A percentile compares a stretch with the other conserved stretches of the same genome.
phyloP scores from a whole-genome alignment of 495 filamentous ascomycete species.

The Parmelia sp. region DNA sequence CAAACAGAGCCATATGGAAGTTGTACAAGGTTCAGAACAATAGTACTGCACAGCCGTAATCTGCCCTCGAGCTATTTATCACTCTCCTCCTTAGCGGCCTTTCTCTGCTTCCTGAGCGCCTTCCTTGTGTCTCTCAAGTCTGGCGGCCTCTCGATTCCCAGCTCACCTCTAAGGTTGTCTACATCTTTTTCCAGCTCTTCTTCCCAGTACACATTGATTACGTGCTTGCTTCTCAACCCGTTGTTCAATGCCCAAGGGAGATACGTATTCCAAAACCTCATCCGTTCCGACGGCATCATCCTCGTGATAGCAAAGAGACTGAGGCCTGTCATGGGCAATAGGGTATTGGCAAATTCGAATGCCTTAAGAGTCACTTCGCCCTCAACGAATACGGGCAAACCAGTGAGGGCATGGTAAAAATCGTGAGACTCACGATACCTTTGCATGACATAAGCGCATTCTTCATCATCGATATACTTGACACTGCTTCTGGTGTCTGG shows the following conservation, averaged over 20 bases:
- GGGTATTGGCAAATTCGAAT: slow-evolving; percentile 90
- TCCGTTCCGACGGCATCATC: slow-evolving; percentile 59
- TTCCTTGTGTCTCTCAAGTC: slow-evolving; percentile 78
- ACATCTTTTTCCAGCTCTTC: slow-evolving; percentile 86
- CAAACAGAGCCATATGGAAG: background rate
- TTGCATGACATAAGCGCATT: slow-evolving; percentile 98
- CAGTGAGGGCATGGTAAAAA: slow-evolving; percentile 95
- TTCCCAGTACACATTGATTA: slow-evolving; percentile 99
- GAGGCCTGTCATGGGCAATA: slow-evolving; percentile 91
- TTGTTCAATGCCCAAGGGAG: slow-evolving; percentile 87
- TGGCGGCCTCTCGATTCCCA: slow-evolving; percentile 82
- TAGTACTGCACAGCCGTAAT: slow-evolving; percentile 13
- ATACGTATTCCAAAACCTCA: slow-evolving; percentile 67
- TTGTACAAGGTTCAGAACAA: background rate
- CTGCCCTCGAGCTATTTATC: slow-evolving; percentile 22
- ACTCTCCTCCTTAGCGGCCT: slow-evolving; percentile 50
- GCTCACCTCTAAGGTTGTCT: slow-evolving; percentile 58
- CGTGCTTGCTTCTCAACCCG: slow-evolving; percentile 66
- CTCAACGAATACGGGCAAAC: slow-evolving; percentile 83
- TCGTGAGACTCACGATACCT: slow-evolving; percentile 96
- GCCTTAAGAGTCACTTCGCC: slow-evolving; percentile 93
- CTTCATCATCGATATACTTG: slow-evolving; percentile 84
- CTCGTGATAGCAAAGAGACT: slow-evolving; percentile 62
- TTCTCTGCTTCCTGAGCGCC: slow-evolving; percentile 60
- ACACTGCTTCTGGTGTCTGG: slow-evolving; percentile 81